Percentiles rank a stretch among this genome's conserved stretches.
Evolutionary conservation across 148 eudicot species (phyloP).

Genomic region (Vaccinium corymbosum): DNA sequence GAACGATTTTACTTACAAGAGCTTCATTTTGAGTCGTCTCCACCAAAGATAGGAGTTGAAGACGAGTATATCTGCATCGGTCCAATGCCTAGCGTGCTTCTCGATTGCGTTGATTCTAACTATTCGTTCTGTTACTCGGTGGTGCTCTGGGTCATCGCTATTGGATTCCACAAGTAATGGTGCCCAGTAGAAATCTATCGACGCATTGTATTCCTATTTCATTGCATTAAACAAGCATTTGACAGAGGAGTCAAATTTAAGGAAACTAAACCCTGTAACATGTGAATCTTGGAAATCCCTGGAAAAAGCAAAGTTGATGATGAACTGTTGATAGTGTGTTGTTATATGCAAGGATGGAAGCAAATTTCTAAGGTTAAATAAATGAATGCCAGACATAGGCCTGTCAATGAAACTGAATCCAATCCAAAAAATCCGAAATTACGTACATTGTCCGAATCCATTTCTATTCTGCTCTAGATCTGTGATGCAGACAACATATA

Average conservation of each 20-base stretch:
- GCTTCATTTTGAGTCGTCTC: conserved; percentile 60
- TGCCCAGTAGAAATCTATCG: conserved; percentile 86
- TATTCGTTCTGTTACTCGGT: conserved; percentile 60
- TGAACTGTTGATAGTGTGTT: background rate
- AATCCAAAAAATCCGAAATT: no score
- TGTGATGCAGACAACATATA: no score
- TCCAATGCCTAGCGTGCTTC: conserved; percentile 87
- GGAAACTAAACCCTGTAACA: no score
- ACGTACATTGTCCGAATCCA: no score
- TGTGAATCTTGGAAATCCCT: background rate
- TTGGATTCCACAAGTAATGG: conserved; percentile 91
- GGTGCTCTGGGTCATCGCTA: conserved; percentile 64
- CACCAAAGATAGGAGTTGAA: conserved; percentile 90
- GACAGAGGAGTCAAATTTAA: background rate
- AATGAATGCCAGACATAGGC: no score
- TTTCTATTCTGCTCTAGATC: no score
- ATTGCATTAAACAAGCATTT: conserved; percentile 11
- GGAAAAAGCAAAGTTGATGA: background rate
- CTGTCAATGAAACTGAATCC: no score
- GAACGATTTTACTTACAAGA: conserved; percentile 37
- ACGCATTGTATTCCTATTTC: conserved; percentile 72
- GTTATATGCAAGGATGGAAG: no score
- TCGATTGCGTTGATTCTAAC: conserved; percentile 65
- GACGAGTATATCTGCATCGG: conserved; percentile 67
- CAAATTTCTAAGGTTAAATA: no score